A percentile compares a stretch with the other conserved stretches of the same genome.
These are phyloP conservation scores for Sherardia arvensis DNA, from an alignment of 257 asterid species.

Conservation along the genomic window DNA sequence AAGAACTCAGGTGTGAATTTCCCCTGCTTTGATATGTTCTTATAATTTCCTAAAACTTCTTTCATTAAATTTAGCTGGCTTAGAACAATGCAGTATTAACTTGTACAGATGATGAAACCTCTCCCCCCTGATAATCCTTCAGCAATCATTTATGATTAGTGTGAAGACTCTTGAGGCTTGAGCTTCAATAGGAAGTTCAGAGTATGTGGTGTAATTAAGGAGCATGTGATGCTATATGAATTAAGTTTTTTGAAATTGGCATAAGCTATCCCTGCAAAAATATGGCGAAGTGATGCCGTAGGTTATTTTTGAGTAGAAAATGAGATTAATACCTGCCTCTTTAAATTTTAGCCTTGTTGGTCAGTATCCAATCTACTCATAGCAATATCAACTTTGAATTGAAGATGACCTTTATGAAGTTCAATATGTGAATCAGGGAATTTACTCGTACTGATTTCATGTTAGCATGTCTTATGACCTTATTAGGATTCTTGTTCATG, in stretches of 20 bases:
- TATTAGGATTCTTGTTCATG: background rate
- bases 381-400: background rate
- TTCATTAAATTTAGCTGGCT: background rate
- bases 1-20: conserved; percentile 68
- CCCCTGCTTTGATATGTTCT: background rate
- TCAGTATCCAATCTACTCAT: background rate
- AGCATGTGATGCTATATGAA: background rate
- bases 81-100: background rate
- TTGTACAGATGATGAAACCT: background rate
- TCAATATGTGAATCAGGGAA: background rate
- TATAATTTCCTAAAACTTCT: conserved; percentile 5
- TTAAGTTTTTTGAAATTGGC: background rate
- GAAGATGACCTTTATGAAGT: background rate
- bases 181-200: background rate
- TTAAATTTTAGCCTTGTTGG: background rate
- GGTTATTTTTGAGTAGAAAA: background rate
- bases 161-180: background rate
- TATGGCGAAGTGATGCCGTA: conserved; percentile 6
- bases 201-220: background rate
- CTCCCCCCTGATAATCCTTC: background rate
- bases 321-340: background rate
- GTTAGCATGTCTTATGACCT: background rate
- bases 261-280: background rate
- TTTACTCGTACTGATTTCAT: background rate
- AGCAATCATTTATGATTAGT: background rate